These are phyloP conservation scores for Candida freyschussii DNA, from an alignment of 1,139 yeast genomes.

Conservation along the genomic window DNA sequence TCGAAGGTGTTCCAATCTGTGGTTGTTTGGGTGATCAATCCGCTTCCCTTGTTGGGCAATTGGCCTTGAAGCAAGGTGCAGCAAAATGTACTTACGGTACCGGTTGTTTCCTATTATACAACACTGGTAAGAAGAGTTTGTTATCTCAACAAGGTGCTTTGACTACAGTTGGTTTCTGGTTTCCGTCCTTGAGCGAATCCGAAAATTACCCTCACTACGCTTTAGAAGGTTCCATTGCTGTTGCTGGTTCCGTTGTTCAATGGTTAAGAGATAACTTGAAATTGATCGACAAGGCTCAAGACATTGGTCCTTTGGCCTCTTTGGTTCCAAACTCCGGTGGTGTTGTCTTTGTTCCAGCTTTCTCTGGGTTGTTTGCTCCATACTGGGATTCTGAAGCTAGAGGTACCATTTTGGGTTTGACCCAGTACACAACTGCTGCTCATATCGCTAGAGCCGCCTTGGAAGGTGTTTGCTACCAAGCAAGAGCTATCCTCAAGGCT, in stretches of 20 bases:
- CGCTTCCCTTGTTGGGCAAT: conserved; percentile 89
- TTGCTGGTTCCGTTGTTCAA: conserved; percentile 91
- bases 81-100: conserved; percentile 98
- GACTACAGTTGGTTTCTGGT: conserved; percentile 88
- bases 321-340: conserved; percentile 83
- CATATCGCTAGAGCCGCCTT: conserved; percentile 93
- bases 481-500: conserved; percentile 83
- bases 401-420: conserved; percentile 89
- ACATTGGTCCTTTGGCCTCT: conserved; percentile 86
- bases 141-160: conserved; percentile 76
- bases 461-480: conserved; percentile 94
- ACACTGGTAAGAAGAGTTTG: conserved; percentile 68
- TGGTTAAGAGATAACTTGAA: conserved; percentile 92
- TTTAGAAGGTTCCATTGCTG: conserved; percentile 92
- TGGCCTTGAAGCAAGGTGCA: conserved; percentile 77
- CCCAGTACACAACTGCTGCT: conserved; percentile 80
- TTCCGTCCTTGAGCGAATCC: conserved; percentile 55
- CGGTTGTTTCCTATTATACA: conserved; percentile 87
- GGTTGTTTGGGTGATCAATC: conserved; percentile 96
- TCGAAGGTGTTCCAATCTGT: conserved; percentile 66
- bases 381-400: conserved; percentile 94
- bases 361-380: conserved; percentile 91
- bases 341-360: conserved; percentile 92
- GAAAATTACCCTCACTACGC: conserved; percentile 76
- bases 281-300: conserved; percentile 74